Percentiles rank a stretch among this genome's conserved stretches.
Evolutionary conservation across 441 rosid species (phyloP).

Genomic region (Gossypium aridum): DNA sequence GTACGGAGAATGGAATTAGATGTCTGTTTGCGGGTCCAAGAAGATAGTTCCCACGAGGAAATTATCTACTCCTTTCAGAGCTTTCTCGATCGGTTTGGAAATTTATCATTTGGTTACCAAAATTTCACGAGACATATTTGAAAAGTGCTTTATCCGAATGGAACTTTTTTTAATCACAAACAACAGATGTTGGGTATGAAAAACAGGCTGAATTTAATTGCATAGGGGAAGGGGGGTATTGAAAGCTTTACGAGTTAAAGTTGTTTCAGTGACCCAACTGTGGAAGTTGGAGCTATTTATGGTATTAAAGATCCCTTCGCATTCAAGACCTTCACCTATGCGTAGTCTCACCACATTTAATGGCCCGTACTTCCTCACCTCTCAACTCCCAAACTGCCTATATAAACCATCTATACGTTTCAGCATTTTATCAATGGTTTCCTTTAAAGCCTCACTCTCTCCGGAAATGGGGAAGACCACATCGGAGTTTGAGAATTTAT

Average conservation of each 20-base stretch:
- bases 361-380: constrained; percentile 20
- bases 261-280: constrained; percentile 36
- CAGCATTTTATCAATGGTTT: constrained; percentile 37
- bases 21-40: background rate
- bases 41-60: background rate
- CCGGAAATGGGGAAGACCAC: constrained; percentile 22
- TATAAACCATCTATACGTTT: constrained; percentile 25
- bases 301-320: constrained; percentile 41
- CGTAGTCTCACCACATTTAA: constrained; percentile 41
- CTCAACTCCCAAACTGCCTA: constrained; percentile 33
- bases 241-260: constrained; percentile 10
- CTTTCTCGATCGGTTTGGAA: background rate
- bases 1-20: background rate
- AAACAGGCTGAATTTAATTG: constrained; percentile 1
- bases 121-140: too few species aligned
- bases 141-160: too few species aligned
- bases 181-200: too few species aligned
- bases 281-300: constrained; percentile 60
- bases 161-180: too few species aligned
- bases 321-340: constrained; percentile 61
- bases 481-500: constrained; percentile 21
- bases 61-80: background rate
- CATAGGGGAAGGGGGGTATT: constrained; percentile 8
- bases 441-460: constrained; percentile 39
- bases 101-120: background rate